These are phyloP conservation scores for Endothia cerciana DNA, from an alignment of 2,329 filamentous ascomycete species.

Conservation along the genomic window DNA sequence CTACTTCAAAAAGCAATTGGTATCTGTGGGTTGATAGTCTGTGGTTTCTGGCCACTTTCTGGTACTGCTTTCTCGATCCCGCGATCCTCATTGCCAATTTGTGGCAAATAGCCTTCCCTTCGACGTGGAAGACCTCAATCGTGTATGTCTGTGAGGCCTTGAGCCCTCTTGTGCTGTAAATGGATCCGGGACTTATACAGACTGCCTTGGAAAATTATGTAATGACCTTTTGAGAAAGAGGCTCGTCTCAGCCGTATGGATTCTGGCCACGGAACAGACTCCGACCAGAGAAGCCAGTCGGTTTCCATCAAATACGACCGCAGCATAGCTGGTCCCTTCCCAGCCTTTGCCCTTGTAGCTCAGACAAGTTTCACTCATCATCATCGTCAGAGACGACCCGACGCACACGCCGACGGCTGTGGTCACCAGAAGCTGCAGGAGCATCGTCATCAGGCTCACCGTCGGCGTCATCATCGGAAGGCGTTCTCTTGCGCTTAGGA, in stretches of 20 bases:
- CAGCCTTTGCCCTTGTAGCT: neutral
- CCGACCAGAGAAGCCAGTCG: neutral
- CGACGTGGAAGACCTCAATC: neutral
- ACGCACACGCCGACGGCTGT: constrained; percentile 52
- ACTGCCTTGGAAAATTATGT: neutral
- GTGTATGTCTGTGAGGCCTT: neutral
- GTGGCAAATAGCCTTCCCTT: neutral
- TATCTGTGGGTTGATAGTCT: neutral
- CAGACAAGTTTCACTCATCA: constrained; percentile 43
- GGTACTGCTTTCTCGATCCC: neutral
- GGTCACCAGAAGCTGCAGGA: constrained; percentile 41
- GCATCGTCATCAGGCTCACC: constrained; percentile 57
- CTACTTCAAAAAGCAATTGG: neutral
- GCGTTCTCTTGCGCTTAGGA: constrained; percentile 56
- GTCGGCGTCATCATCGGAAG: constrained; percentile 53
- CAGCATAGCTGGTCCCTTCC: neutral
- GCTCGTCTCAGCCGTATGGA: neutral
- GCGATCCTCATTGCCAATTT: neutral
- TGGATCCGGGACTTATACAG: neutral
- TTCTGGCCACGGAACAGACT: neutral
- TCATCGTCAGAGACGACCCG: constrained; percentile 63
- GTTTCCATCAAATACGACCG: neutral
- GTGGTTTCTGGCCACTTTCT: neutral
- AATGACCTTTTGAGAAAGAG: neutral
- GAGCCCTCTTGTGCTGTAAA: neutral